Percentiles rank a stretch among this genome's conserved stretches.
Conservation (phyloP, 371 early-diverging fungal species). For the Zychaea mexicana region DNA sequence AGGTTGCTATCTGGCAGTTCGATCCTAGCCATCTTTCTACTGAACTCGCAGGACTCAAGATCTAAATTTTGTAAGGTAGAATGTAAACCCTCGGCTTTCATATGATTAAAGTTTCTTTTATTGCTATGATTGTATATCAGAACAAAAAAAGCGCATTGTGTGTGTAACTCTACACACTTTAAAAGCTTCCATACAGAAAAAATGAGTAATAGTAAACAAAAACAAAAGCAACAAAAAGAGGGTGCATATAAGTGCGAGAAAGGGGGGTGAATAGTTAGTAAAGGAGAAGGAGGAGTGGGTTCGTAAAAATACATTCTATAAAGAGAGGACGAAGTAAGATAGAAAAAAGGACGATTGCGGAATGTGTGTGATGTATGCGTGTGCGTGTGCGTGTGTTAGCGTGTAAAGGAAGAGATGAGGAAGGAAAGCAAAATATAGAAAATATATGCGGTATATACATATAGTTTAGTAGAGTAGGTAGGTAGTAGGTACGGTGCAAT, state of each 20-base stretch:
- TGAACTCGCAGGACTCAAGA: slow-evolving; percentile 42
- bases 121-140: too few relatives aligned
- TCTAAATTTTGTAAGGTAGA: slow-evolving; percentile 33
- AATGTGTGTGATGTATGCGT: neutral
- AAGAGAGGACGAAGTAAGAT: neutral
- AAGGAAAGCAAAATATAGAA: neutral
- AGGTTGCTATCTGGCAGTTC: slow-evolving; percentile 84
- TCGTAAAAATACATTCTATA: neutral
- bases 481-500: neutral
- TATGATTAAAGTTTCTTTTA: too few relatives aligned
- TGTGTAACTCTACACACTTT: too few relatives aligned
- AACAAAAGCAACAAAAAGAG: neutral
- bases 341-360: too few relatives aligned
- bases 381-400: neutral
- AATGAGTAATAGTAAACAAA: too few relatives aligned
- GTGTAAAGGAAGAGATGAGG: neutral
- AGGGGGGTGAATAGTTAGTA: too few relatives aligned
- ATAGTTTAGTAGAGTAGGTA: neutral
- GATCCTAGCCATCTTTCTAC: slow-evolving; percentile 47
- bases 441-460: neutral
- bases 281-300: too few relatives aligned
- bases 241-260: neutral
- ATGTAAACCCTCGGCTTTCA: too few relatives aligned
- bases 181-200: too few relatives aligned
- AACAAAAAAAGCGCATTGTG: too few relatives aligned